phyloP scores from a whole-genome alignment of 2,329 filamentous ascomycete genomes.

The Aspergillus spinulosporus region DNA sequence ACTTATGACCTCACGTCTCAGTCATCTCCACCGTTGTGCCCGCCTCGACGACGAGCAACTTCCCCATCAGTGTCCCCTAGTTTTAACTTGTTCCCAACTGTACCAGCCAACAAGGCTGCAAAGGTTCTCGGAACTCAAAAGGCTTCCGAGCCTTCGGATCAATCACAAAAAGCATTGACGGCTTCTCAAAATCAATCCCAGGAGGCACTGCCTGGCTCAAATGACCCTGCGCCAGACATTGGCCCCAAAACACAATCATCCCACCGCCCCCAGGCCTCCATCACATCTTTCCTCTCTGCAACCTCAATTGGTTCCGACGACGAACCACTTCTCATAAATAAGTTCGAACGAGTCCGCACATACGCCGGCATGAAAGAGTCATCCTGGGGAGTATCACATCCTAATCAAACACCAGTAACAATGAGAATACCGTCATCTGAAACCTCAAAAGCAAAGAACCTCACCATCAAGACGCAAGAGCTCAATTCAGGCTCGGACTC shows the following conservation, averaged over 20 bases:
- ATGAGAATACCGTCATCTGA: slow-evolving; percentile 23
- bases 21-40: slow-evolving; percentile 11
- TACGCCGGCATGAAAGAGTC: slow-evolving; percentile 25
- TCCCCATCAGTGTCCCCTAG: slow-evolving; percentile 40
- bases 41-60: slow-evolving; percentile 37
- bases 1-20: neutral
- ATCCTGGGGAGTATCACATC: slow-evolving; percentile 18
- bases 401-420: neutral
- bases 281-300: slow-evolving; percentile 22
- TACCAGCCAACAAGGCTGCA: slow-evolving; percentile 33
- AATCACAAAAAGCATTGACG: slow-evolving; percentile 28
- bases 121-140: slow-evolving; percentile 34
- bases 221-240: slow-evolving; percentile 16
- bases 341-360: slow-evolving; percentile 19
- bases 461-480: slow-evolving; percentile 20
- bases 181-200: slow-evolving; percentile 15
- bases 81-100: slow-evolving; percentile 42
- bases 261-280: slow-evolving; percentile 21
- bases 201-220: slow-evolving; percentile 21
- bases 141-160: slow-evolving; percentile 29
- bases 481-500: slow-evolving; percentile 14
- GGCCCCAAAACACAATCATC: slow-evolving; percentile 3
- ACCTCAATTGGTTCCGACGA: slow-evolving; percentile 19
- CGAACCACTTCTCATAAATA: slow-evolving; percentile 20
- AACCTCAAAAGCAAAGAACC: neutral